Percentiles rank a stretch among this genome's conserved stretches.
Evolutionary conservation across 1,284 basidiomycete species (phyloP).

Genomic region (Puccinia coronata): DNA sequence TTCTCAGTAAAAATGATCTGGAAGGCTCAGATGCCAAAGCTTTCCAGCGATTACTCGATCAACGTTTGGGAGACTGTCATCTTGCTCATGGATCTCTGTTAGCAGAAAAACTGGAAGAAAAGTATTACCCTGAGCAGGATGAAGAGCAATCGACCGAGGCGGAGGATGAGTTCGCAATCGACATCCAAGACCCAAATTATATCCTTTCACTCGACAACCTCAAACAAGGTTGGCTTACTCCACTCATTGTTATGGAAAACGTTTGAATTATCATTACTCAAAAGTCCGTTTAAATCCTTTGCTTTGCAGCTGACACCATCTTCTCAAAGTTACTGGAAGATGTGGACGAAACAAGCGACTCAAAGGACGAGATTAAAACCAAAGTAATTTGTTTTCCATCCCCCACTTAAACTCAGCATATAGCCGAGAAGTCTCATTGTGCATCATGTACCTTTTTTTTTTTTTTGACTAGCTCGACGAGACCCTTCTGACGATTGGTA

Average conservation of each 20-base stretch:
- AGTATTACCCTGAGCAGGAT: slow-evolving; percentile 17
- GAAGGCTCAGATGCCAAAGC: background rate
- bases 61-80: slow-evolving; percentile 26
- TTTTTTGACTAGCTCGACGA: slow-evolving; percentile 1
- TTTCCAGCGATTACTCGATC: slow-evolving; percentile 9
- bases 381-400: background rate
- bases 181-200: slow-evolving; percentile 22
- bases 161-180: slow-evolving; percentile 20
- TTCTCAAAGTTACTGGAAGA: slow-evolving; percentile 17
- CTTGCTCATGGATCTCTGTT: slow-evolving; percentile 25
- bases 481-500: slow-evolving; percentile 24
- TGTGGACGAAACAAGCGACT: background rate
- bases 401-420: too few relatives aligned
- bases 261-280: background rate
- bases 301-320: background rate
- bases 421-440: background rate
- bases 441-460: background rate
- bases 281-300: background rate
- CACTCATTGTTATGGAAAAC: background rate
- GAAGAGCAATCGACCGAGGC: background rate
- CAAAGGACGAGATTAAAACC: background rate
- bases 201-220: slow-evolving; percentile 3
- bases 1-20: background rate
- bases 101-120: slow-evolving; percentile 14
- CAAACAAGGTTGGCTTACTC: slow-evolving; percentile 7